phyloP scores from a whole-genome alignment of 495 filamentous ascomycete genomes.

The Tetracladium marchalianum region DNA sequence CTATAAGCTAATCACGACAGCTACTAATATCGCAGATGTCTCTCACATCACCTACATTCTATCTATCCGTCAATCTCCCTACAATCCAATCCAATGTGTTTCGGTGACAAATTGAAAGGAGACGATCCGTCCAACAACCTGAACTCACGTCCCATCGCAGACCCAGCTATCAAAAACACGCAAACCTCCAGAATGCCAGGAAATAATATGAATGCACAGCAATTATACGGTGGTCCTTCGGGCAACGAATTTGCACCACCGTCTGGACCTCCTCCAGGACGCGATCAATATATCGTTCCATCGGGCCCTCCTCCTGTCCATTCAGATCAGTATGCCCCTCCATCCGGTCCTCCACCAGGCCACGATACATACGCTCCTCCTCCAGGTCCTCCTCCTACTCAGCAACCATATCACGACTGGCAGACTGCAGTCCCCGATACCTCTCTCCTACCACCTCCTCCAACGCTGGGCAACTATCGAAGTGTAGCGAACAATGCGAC shows the following conservation, averaged over 20 bases:
- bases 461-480: constrained; percentile 51
- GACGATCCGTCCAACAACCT: constrained; percentile 5
- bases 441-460: constrained; percentile 72
- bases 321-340: constrained; percentile 13
- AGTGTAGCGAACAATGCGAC: constrained; percentile 72
- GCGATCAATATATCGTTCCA: constrained; percentile 20
- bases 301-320: constrained; percentile 15
- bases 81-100: constrained; percentile 12
- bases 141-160: constrained; percentile 12
- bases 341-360: constrained; percentile 4
- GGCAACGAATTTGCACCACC: constrained; percentile 4
- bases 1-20: too few relatives aligned
- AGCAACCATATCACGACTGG: constrained; percentile 57
- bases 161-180: neutral
- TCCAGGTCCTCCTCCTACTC: constrained; percentile 27
- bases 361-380: constrained; percentile 25
- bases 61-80: neutral
- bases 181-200: constrained; percentile 13
- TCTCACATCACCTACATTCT: too few relatives aligned
- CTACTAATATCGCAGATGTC: too few relatives aligned
- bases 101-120: constrained; percentile 14
- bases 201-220: too few relatives aligned
- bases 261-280: constrained; percentile 20
- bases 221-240: too few relatives aligned
- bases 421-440: constrained; percentile 68